These are phyloP conservation scores for Blastocystis sp. DNA, from an alignment of 352 stramenopile species.

Conservation along the genomic window DNA sequence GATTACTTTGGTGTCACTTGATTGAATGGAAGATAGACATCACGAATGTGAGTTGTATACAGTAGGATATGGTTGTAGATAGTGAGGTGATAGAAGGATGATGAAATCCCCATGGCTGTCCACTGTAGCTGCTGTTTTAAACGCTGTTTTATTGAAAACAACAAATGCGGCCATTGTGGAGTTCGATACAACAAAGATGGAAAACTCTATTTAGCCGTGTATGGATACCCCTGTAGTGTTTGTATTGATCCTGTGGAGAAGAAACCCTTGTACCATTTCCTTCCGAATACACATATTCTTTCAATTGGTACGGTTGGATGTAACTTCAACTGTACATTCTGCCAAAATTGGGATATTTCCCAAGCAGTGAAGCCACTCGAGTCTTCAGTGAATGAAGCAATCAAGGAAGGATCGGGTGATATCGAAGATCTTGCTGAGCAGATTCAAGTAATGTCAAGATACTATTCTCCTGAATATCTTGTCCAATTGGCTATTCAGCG, in stretches of 20 bases:
- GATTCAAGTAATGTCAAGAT: neutral
- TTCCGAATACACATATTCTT: conserved; percentile 58
- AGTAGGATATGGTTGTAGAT: neutral
- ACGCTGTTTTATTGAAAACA: conserved; percentile 54
- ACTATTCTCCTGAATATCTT: conserved; percentile 49
- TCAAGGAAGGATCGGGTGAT: neutral
- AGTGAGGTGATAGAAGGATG: neutral
- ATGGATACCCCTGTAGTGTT: conserved; percentile 61
- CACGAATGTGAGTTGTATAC: conserved; percentile 53
- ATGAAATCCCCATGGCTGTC: conserved; percentile 9
- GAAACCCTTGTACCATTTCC: conserved; percentile 67
- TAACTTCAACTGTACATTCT: conserved; percentile 67
- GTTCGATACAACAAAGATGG: conserved; percentile 66
- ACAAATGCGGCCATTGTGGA: conserved; percentile 27
- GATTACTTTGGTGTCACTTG: neutral
- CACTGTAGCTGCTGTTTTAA: conserved; percentile 51
- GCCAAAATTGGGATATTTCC: conserved; percentile 68
- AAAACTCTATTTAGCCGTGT: conserved; percentile 64
- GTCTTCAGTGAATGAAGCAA: neutral
- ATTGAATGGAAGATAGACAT: neutral
- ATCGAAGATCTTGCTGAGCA: conserved; percentile 17
- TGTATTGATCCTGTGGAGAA: conserved; percentile 67
- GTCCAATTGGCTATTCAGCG: conserved; percentile 8
- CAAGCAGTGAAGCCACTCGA: conserved; percentile 12
- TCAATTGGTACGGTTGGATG: conserved; percentile 67